phyloP scores from a whole-genome alignment of 768 basidiomycete genomes.

The Boletus coccyginus region DNA sequence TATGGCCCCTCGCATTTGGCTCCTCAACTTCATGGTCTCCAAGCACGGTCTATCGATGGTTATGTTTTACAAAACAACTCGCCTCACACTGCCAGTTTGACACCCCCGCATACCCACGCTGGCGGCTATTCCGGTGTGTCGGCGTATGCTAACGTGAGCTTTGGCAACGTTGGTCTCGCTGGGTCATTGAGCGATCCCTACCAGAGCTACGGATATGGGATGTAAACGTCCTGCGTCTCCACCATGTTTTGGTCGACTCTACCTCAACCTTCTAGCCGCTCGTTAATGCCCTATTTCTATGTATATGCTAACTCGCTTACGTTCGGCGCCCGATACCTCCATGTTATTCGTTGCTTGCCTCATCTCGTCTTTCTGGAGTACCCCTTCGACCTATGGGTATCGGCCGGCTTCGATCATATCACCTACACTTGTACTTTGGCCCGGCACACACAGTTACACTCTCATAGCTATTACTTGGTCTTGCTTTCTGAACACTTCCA shows the following conservation, averaged over 20 bases:
- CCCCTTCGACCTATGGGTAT: conserved; percentile 35
- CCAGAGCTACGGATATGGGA: conserved; percentile 77
- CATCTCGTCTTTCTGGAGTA: conserved; percentile 37
- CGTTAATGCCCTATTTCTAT: conserved; percentile 36
- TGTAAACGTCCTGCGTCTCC: conserved; percentile 46
- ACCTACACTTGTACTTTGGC: conserved; percentile 68
- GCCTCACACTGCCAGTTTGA: conserved; percentile 59
- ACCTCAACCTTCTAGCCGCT: conserved; percentile 18
- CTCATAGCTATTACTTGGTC: conserved; percentile 36
- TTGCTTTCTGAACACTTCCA: conserved; percentile 36
- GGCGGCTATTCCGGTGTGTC: conserved; percentile 58
- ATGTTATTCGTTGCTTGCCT: conserved; percentile 35
- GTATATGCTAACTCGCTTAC: conserved; percentile 35
- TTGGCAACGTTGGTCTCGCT: conserved; percentile 45
- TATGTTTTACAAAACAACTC: conserved; percentile 78
- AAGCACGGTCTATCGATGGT: conserved; percentile 73
- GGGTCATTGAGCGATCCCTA: conserved; percentile 70
- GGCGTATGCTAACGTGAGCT: conserved; percentile 52
- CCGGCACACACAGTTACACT: conserved; percentile 48
- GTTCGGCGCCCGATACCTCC: conserved; percentile 36
- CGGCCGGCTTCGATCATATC: conserved; percentile 45
- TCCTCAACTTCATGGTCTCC: conserved; percentile 57
- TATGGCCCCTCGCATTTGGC: conserved; percentile 58
- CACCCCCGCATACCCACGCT: conserved; percentile 54
- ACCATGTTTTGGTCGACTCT: conserved; percentile 28